Evolutionary conservation across 495 filamentous ascomycete genomes (phyloP).

Genomic region (Penicillium taxi): DNA sequence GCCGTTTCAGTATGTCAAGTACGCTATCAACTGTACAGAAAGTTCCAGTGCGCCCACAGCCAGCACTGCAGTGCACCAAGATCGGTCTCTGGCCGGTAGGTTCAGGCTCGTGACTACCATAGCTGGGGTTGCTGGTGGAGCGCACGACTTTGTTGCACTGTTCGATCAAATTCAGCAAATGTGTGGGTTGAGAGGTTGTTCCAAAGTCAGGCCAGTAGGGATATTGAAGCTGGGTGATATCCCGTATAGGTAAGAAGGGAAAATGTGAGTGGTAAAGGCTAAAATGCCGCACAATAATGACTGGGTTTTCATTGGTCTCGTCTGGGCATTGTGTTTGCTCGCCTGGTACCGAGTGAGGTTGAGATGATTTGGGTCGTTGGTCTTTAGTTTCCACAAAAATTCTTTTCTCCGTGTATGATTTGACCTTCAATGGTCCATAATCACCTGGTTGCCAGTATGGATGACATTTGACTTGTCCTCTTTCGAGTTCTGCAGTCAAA

Average conservation of each 20-base stretch:
- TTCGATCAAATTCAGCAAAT: conserved; percentile 81
- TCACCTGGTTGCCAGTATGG: conserved; percentile 79
- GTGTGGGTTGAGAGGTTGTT: conserved; percentile 76
- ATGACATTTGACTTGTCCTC: conserved; percentile 91
- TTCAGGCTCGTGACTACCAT: conserved; percentile 44
- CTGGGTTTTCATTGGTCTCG: conserved; percentile 49
- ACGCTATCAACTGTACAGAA: conserved; percentile 96
- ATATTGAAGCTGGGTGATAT: conserved; percentile 94
- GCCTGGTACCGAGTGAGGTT: conserved; percentile 11
- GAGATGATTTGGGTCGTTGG: conserved; percentile 6
- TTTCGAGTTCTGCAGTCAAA: conserved; percentile 91
- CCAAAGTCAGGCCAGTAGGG: conserved; percentile 95
- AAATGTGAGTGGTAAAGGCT: conserved; percentile 65
- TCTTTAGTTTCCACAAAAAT: conserved; percentile 57
- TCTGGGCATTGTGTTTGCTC: conserved; percentile 8
- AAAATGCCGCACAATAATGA: conserved; percentile 81
- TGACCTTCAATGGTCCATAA: conserved; percentile 74
- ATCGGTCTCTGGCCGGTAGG: conserved; percentile 55
- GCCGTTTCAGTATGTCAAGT: conserved; percentile 83
- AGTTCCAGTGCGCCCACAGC: conserved; percentile 89
- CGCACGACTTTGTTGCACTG: conserved; percentile 56
- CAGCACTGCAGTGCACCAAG: conserved; percentile 90
- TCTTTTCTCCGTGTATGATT: conserved; percentile 68
- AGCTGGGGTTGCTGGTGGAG: conserved; percentile 27
- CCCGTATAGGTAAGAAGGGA: conserved; percentile 80